phyloP scores from a whole-genome alignment of 1,139 yeast genomes.

The Zhuliangozyma parablackwelliae region DNA sequence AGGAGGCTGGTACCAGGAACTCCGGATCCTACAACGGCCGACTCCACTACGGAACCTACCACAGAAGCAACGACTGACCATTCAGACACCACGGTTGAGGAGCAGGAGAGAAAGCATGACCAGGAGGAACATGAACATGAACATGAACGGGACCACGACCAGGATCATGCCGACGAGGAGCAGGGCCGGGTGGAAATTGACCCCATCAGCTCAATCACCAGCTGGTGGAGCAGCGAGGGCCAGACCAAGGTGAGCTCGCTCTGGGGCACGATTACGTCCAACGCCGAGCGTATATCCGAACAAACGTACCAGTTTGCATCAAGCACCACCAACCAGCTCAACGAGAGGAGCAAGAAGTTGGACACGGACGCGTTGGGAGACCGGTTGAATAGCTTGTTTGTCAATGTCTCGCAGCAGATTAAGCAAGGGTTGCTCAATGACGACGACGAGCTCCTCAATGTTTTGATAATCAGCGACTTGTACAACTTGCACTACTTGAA shows the following conservation, averaged over 20 bases:
- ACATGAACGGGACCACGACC: slow-evolving; percentile 1
- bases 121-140: slow-evolving; percentile 1
- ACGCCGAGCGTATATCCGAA: slow-evolving; percentile 40
- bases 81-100: slow-evolving; percentile 10
- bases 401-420: slow-evolving; percentile 38
- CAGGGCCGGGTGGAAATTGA: slow-evolving; percentile 50
- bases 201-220: slow-evolving; percentile 66
- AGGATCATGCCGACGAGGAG: slow-evolving; percentile 13
- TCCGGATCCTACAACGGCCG: not conserved
- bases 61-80: slow-evolving; percentile 10
- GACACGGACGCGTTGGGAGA: slow-evolving; percentile 28
- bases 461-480: slow-evolving; percentile 71
- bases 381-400: slow-evolving; percentile 32
- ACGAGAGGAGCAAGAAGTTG: slow-evolving; percentile 36
- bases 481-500: slow-evolving; percentile 66
- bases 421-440: slow-evolving; percentile 67
- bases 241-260: slow-evolving; percentile 66
- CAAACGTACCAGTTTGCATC: slow-evolving; percentile 43
- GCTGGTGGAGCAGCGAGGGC: slow-evolving; percentile 82
- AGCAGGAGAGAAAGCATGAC: slow-evolving; percentile 5
- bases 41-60: slow-evolving; percentile 3
- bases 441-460: slow-evolving; percentile 48
- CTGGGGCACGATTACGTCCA: slow-evolving; percentile 56
- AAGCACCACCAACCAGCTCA: slow-evolving; percentile 39
- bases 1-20: slow-evolving; percentile 1